These are phyloP conservation scores for Nevesoporus exiguus DNA, from an alignment of 768 basidiomycete genomes.

Conservation along the genomic window DNA sequence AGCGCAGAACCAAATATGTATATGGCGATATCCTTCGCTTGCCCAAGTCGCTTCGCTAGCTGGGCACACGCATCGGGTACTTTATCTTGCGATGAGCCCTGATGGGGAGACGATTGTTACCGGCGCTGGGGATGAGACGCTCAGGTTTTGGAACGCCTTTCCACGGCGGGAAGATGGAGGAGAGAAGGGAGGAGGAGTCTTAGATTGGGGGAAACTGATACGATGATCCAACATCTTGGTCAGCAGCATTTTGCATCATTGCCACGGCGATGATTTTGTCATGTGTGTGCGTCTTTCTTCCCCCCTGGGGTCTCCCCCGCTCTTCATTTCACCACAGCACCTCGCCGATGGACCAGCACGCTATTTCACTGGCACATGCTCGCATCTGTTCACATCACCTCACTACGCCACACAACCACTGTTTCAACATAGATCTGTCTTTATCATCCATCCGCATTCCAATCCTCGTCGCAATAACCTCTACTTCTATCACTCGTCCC, in stretches of 20 bases:
- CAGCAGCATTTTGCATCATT: background rate
- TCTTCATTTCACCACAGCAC: constrained; percentile 2
- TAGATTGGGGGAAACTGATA: constrained; percentile 52
- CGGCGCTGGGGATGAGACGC: constrained; percentile 95
- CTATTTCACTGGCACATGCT: constrained; percentile 27
- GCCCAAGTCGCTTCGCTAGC: constrained; percentile 93
- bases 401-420: constrained; percentile 13
- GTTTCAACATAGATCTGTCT: constrained; percentile 22
- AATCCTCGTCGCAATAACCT: constrained; percentile 14
- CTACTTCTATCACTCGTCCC: background rate
- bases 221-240: background rate
- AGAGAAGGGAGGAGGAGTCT: constrained; percentile 36
- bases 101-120: constrained; percentile 98
- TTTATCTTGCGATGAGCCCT: constrained; percentile 96
- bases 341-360: constrained; percentile 12
- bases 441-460: constrained; percentile 19
- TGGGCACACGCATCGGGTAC: constrained; percentile 91
- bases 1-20: constrained; percentile 94
- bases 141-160: constrained; percentile 98
- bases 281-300: constrained; percentile 6
- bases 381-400: constrained; percentile 21
- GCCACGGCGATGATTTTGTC: background rate
- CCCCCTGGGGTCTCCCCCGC: background rate
- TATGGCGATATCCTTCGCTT: constrained; percentile 91
- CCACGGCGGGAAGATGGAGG: constrained; percentile 59